Evolutionary conservation across 257 asterid genomes (phyloP).

Genomic region (Primulina eburnea): DNA sequence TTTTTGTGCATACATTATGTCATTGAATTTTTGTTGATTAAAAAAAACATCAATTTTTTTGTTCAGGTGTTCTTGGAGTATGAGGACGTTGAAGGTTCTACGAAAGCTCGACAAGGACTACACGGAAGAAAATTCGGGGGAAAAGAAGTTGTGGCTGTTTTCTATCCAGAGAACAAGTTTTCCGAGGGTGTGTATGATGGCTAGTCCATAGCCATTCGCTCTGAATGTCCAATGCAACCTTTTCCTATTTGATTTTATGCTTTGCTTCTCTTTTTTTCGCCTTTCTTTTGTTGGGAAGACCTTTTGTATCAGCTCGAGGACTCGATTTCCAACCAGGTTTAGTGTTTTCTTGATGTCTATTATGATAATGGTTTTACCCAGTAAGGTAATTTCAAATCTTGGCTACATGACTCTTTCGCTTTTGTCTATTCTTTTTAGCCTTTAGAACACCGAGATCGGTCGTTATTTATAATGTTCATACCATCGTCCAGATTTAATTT

Average conservation of each 20-base stretch:
- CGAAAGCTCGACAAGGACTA: slow-evolving; percentile 61
- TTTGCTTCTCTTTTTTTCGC: background rate
- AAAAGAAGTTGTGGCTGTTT: slow-evolving; percentile 58
- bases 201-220: slow-evolving; percentile 17
- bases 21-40: background rate
- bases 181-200: slow-evolving; percentile 55
- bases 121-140: slow-evolving; percentile 75
- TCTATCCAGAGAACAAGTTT: slow-evolving; percentile 66
- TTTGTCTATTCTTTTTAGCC: background rate
- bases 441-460: background rate
- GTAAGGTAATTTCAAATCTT: no score
- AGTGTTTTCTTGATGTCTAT: background rate
- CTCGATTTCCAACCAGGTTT: background rate
- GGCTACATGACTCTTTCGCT: no score
- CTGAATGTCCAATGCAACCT: background rate
- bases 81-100: slow-evolving; percentile 54
- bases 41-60: background rate
- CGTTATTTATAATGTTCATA: background rate
- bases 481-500: background rate
- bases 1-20: background rate
- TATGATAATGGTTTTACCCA: no score
- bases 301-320: background rate
- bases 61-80: slow-evolving; percentile 67
- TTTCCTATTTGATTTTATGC: background rate
- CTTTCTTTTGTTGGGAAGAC: slow-evolving; percentile 11